Conservation (phyloP, 768 basidiomycete genomes). For the Kwoniella dejecticola region DNA sequence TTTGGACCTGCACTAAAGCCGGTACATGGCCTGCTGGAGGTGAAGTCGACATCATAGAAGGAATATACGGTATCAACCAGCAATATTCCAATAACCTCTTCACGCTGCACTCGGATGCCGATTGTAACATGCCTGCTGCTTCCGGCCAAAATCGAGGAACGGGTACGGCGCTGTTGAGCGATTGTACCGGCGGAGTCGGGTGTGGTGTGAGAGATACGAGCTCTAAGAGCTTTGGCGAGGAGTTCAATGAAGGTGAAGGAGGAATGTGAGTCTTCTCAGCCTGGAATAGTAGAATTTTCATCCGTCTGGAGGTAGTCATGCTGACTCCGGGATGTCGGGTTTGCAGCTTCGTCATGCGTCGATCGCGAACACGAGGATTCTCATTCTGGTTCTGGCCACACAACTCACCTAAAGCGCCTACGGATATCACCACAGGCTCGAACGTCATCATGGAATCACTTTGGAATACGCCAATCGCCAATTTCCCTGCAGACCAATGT, state of each 20-base stretch:
- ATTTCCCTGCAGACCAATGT: slow-evolving; percentile 12
- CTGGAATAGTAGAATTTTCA: background rate
- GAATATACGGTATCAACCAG: slow-evolving; percentile 55
- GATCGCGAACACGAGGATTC: slow-evolving; percentile 14
- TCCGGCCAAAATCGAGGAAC: background rate
- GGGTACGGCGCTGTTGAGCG: background rate
- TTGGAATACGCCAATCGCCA: slow-evolving; percentile 8
- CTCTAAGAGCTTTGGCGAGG: slow-evolving; percentile 9
- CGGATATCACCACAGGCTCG: background rate
- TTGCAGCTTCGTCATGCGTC: slow-evolving; percentile 19
- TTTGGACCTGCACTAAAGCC: slow-evolving; percentile 17
- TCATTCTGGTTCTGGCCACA: slow-evolving; percentile 20
- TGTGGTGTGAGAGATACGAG: slow-evolving; percentile 14
- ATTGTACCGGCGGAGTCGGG: slow-evolving; percentile 15
- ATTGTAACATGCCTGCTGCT: slow-evolving; percentile 22
- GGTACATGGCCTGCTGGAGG: slow-evolving; percentile 40
- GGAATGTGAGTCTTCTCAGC: slow-evolving; percentile 11
- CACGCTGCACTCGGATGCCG: slow-evolving; percentile 57
- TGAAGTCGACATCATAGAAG: slow-evolving; percentile 58
- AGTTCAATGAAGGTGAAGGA: slow-evolving; percentile 14
- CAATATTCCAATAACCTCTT: slow-evolving; percentile 54
- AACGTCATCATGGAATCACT: slow-evolving; percentile 6
- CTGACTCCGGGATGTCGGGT: too few relatives aligned
- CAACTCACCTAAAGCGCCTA: background rate
- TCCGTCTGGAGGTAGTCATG: background rate